Percentiles rank a stretch among this genome's conserved stretches.
phyloP scores from a whole-genome alignment of 2,329 filamentous ascomycete species.

The Thielaviopsis musarum region DNA sequence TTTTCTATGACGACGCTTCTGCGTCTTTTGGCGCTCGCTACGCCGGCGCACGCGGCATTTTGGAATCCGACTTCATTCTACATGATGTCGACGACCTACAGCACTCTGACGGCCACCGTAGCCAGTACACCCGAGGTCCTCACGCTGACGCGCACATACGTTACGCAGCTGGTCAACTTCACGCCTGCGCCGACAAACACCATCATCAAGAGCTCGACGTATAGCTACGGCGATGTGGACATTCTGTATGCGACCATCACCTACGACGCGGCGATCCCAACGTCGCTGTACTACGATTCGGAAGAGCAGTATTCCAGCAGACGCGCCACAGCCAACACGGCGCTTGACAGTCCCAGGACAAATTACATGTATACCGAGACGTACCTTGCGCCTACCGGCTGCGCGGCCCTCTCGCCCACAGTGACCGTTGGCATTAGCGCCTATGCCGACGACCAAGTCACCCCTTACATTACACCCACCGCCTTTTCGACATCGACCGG shows the following conservation, averaged over 20 bases:
- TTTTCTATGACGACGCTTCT: neutral
- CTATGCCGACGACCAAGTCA: neutral
- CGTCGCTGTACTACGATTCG: neutral
- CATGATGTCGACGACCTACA: neutral
- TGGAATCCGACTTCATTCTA: neutral
- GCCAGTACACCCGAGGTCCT: neutral
- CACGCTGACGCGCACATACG: neutral
- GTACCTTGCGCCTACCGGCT: neutral
- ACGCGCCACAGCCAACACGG: neutral
- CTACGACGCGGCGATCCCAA: neutral
- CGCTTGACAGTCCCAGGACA: neutral
- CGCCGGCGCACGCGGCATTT: neutral
- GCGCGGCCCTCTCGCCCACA: neutral
- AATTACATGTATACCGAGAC: neutral
- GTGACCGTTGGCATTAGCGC: neutral
- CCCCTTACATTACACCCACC: neutral
- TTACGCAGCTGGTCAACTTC: neutral
- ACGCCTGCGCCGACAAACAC: neutral
- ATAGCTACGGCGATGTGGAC: neutral
- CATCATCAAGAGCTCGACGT: neutral
- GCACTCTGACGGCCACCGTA: neutral
- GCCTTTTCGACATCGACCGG: neutral
- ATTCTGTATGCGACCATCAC: neutral
- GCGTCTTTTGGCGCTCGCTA: neutral
- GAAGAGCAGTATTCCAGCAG: neutral